Evolutionary conservation across 495 filamentous ascomycete genomes (phyloP), one percentile per base, ranked within the genome.

Genomic region (Tuber microsphaerosporum): DNA sequence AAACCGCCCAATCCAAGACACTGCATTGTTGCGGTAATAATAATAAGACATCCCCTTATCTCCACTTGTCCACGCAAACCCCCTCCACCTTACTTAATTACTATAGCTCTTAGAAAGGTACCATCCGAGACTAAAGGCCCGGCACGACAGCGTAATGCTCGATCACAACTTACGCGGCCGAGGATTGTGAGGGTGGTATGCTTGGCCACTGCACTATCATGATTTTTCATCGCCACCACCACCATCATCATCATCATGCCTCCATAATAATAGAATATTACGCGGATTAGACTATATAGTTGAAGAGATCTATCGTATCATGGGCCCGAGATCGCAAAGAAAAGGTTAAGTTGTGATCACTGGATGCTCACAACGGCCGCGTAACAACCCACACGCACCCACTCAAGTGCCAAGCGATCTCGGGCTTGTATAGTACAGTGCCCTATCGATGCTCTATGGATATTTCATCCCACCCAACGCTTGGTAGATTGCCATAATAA

Each of bases 231-330:
- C 83, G 34, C 34, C 34, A 37, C 34, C n/a, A n/a, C n/a, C n/a
- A 37, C 84, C 86, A 34, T 88, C 89, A 74, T 91, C 89, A 71
- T 85, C 88, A 74, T 89, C 89, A 75, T 91, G 89, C 20, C 86
- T 84, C 70, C 92, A 41, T 41, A 2, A 22, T 22, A 3, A 12
- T 9, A 12, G 20, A 56, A 22, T n/a, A 56, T 56, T n/a, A 56
- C 48, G 22, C 48, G 22, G 48, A 12, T 20, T 51, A 51, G 48
- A 12, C 20, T 51, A 51, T 51, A 51, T 51, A 51, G 6, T 51
- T 51, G 19, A 22, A 22, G 46, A 22, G 20, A 22, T 51, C 46
- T 51, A 22, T 20, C 46, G 20, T 46, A 46, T 46, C 45, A 46
- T 22, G 46, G 16, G 46, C 20, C 7, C 4, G 46, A 9, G 19